Percentiles rank a stretch among this genome's conserved stretches.
Evolutionary conservation across 2,329 filamentous ascomycete genomes (phyloP).

Genomic region (Drechslerella dactyloides): DNA sequence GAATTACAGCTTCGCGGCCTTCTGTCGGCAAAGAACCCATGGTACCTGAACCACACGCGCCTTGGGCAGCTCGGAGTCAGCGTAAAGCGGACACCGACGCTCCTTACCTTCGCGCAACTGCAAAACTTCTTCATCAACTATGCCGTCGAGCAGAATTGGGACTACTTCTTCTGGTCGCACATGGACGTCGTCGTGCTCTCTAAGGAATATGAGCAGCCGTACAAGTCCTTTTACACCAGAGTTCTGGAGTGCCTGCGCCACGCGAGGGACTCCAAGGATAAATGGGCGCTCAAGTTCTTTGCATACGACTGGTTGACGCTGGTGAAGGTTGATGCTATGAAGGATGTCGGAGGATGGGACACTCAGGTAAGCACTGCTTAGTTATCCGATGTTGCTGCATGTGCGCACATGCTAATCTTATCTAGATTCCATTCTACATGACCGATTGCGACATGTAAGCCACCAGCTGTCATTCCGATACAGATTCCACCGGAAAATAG

Average conservation of each 20-base stretch:
- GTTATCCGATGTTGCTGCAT: neutral
- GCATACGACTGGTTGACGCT: constrained; percentile 67
- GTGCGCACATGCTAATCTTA: neutral
- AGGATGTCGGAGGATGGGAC: constrained; percentile 66
- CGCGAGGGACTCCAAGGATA: constrained; percentile 55
- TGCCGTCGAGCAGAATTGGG: constrained; percentile 61
- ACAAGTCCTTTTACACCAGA: constrained; percentile 21
- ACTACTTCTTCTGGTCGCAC: constrained; percentile 66
- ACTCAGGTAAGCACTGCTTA: constrained; percentile 60
- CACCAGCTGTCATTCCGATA: constrained; percentile 59
- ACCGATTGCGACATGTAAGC: constrained; percentile 66
- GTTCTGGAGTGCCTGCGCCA: constrained; percentile 56
- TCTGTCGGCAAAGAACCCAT: constrained; percentile 65
- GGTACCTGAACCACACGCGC: constrained; percentile 64
- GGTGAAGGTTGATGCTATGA: constrained; percentile 64
- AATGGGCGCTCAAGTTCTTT: constrained; percentile 66
- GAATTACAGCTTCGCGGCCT: constrained; percentile 56
- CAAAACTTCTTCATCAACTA: constrained; percentile 65
- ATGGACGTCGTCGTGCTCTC: constrained; percentile 64
- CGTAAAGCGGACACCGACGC: constrained; percentile 63
- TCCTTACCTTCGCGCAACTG: constrained; percentile 65
- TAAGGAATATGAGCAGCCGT: constrained; percentile 48
- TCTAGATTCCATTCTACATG: constrained; percentile 62
- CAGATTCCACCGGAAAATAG: constrained; percentile 56
- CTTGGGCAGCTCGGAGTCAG: constrained; percentile 63